phyloP scores from a whole-genome alignment of 805 yeast species.

The Candida sonorensis region DNA sequence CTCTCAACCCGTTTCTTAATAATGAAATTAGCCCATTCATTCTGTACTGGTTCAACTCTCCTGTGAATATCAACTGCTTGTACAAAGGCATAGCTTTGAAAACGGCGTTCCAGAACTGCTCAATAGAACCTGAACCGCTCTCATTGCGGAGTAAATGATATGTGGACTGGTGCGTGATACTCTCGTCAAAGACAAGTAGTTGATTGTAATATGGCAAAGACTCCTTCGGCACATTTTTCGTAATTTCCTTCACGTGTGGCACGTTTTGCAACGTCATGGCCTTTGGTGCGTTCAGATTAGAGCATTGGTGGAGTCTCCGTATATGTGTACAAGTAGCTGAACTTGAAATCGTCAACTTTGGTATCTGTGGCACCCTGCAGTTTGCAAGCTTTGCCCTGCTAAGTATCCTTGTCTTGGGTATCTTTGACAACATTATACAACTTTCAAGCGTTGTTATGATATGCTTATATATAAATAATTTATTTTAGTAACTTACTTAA shows the following conservation, averaged over 20 bases:
- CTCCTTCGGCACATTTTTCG: conserved; percentile 19
- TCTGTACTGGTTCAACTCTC: conserved; percentile 38
- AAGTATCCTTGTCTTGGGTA: not conserved
- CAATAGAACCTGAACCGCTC: conserved; percentile 3
- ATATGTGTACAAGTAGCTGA: too few relatives aligned
- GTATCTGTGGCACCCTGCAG: too few relatives aligned
- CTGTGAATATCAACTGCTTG: conserved; percentile 37
- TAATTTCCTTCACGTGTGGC: conserved; percentile 9
- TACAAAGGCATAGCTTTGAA: conserved; percentile 44
- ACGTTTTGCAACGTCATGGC: too few relatives aligned
- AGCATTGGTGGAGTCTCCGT: too few relatives aligned
- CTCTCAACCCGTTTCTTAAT: conserved; percentile 48
- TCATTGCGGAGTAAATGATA: conserved; percentile 23
- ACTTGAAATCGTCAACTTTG: too few relatives aligned
- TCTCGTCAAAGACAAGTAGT: conserved; percentile 46
- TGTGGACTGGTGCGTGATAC: conserved; percentile 27
- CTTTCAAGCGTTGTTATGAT: too few relatives aligned
- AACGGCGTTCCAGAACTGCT: conserved; percentile 46
- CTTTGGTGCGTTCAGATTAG: too few relatives aligned
- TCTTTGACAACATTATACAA: not conserved
- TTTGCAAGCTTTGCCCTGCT: too few relatives aligned
- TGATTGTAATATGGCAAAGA: conserved; percentile 45
- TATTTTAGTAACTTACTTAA: too few relatives aligned
- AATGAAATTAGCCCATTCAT: conserved; percentile 41
- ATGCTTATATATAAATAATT: too few relatives aligned